Conservation (phyloP, 768 basidiomycete species). For the Lactarius sanguifluus region DNA sequence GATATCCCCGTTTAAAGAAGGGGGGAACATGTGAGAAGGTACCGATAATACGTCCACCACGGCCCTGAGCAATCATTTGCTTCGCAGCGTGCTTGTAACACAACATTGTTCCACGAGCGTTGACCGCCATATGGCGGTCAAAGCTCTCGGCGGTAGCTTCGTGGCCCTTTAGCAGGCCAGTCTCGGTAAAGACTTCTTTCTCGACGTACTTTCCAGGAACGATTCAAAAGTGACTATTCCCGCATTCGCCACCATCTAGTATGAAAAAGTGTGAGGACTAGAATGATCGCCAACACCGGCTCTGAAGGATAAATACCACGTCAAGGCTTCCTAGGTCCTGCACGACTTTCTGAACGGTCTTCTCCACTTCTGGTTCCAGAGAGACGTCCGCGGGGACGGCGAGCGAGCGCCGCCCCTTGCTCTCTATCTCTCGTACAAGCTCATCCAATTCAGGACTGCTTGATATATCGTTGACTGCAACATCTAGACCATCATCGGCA, state of each 20-base stretch:
- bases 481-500: constrained; percentile 30
- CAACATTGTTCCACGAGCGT: constrained; percentile 27
- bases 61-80: constrained; percentile 32
- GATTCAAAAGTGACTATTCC: constrained; percentile 2
- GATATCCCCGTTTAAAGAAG: no score
- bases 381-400: constrained; percentile 22
- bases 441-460: constrained; percentile 6
- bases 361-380: constrained; percentile 19
- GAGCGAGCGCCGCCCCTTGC: constrained; percentile 17
- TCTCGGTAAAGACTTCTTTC: neutral
- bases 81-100: constrained; percentile 33
- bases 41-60: constrained; percentile 25
- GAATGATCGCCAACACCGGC: neutral
- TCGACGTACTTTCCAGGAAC: constrained; percentile 8
- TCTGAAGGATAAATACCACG: constrained; percentile 8
- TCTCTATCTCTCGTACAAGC: constrained; percentile 16
- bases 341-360: constrained; percentile 15
- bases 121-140: constrained; percentile 17
- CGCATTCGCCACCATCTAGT: constrained; percentile 30
- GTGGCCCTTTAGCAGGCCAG: neutral
- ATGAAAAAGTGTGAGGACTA: neutral
- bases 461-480: constrained; percentile 29
- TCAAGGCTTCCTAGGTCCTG: constrained; percentile 23
- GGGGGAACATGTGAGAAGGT: neutral
- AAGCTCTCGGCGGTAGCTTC: constrained; percentile 16